phyloP scores from a whole-genome alignment of 257 asterid species.

The Nicotiana tabacum region DNA sequence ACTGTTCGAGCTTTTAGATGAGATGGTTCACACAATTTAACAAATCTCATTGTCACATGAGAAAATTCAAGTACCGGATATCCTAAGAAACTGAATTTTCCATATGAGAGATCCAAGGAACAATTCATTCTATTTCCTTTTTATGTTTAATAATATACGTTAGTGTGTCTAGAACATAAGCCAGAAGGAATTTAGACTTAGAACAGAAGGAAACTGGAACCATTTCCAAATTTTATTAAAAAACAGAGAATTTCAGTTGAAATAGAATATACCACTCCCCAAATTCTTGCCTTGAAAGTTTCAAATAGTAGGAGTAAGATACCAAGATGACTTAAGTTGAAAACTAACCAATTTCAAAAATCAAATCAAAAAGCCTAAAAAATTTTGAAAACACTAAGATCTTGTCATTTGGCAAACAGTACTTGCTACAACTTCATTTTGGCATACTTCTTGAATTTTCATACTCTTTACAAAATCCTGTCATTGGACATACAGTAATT shows the following conservation, averaged over 20 bases:
- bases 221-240: not conserved
- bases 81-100: not conserved
- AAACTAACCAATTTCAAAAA: not conserved
- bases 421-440: not conserved
- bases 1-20: not conserved
- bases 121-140: not conserved
- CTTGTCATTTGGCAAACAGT: not conserved
- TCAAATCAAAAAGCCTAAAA: not conserved
- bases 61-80: not conserved
- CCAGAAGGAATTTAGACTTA: not conserved
- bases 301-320: not conserved
- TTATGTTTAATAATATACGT: not conserved
- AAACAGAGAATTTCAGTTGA: not conserved
- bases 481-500: not conserved
- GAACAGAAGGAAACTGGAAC: not conserved
- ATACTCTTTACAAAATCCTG: not conserved
- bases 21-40: not conserved
- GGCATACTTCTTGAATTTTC: not conserved
- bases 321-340: not conserved
- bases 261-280: not conserved
- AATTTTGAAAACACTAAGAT: not conserved
- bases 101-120: not conserved
- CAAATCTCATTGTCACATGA: not conserved
- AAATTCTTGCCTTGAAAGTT: not conserved
- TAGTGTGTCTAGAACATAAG: not conserved